Base-by-base conservation (phyloP, 495 filamentous ascomycete species). In the Aspergillus leporis region DNA sequence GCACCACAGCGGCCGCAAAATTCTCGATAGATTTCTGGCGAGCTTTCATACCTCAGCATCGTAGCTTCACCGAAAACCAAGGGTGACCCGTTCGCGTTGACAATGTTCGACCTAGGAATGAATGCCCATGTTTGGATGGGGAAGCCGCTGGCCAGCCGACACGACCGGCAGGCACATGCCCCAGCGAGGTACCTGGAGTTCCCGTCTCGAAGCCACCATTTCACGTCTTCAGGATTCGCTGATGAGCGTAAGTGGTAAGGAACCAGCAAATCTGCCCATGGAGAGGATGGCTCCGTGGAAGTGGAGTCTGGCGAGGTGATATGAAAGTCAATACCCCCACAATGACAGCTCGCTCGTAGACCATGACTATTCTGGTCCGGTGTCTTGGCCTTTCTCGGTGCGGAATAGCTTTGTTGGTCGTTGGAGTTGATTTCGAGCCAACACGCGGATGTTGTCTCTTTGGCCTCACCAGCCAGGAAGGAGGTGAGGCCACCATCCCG, bases 121-220 rank as follows among this genome's bases (percentile, higher is more conserved):
- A 90, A 91, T 0, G 84, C 79, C 87, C 89, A 92, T 9, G 78
- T 68, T 59, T 88, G 85, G 51, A 88, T 81, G 48, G 90, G 87
- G 65, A 85, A 87, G 3, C 88, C 89, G 4, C 81, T 81, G 5
- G 74, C 69, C 10, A 83, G 68, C 25, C 87, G 82, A 69, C 89
- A 92, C 3, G 82, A 82, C 5, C 66, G 70, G 68, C 88, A 91
- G 0, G 79, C 77, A 66, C 88, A 90, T n/a, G 81, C 81, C 5
- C 86, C 87, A 9, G 85, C 82, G 2, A 88, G 72, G 70, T 85
- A 91, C 47, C 75, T 81, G n/a, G 62, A 76, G 30, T 70, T 61
- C 41, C 59, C 61, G 3, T 60, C 65, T 49, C 68, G 68, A 4
- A 86, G 66, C 79, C 81, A 86, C 83, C 83, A 87, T 46, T 78